Conservation (phyloP, 2,329 filamentous ascomycete genomes). For the Geosmithia putterillii region DNA sequence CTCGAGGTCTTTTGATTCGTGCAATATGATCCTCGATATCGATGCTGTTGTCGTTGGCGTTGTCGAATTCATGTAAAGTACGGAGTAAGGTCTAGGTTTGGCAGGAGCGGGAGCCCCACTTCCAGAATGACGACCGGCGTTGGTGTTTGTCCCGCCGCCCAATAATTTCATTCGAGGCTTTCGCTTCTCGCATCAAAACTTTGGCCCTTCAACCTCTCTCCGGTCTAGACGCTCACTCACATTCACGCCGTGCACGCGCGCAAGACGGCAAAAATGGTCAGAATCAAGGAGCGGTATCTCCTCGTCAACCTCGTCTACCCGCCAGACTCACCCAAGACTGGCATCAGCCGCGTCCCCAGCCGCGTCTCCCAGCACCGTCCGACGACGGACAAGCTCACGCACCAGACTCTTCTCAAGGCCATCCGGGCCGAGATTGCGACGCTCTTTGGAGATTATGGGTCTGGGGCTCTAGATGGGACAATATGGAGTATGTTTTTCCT, state of each 20-base stretch:
- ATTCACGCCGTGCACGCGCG: background rate
- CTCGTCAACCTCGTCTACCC: slow-evolving; percentile 92
- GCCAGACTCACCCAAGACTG: slow-evolving; percentile 27
- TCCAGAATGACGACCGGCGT: background rate
- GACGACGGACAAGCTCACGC: slow-evolving; percentile 58
- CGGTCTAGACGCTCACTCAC: background rate
- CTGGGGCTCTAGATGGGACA: slow-evolving; percentile 58
- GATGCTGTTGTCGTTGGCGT: too few species aligned
- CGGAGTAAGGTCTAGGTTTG: background rate
- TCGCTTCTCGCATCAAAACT: background rate
- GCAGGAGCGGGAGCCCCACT: background rate
- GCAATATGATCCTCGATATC: too few species aligned
- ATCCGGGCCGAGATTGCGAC: slow-evolving; percentile 59
- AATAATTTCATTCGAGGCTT: background rate
- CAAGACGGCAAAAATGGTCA: slow-evolving; percentile 54
- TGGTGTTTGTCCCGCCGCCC: background rate
- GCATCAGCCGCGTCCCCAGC: slow-evolving; percentile 32
- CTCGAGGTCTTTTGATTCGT: too few species aligned
- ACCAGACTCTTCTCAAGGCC: slow-evolving; percentile 51
- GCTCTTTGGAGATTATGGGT: slow-evolving; percentile 82
- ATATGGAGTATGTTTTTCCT: slow-evolving; percentile 46
- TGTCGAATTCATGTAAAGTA: background rate
- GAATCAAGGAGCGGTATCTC: slow-evolving; percentile 90
- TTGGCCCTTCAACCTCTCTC: background rate
- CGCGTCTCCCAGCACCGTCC: slow-evolving; percentile 69